Base-by-base conservation (phyloP, 768 basidiomycete genomes). In the Xerocomus spinulosus region DNA sequence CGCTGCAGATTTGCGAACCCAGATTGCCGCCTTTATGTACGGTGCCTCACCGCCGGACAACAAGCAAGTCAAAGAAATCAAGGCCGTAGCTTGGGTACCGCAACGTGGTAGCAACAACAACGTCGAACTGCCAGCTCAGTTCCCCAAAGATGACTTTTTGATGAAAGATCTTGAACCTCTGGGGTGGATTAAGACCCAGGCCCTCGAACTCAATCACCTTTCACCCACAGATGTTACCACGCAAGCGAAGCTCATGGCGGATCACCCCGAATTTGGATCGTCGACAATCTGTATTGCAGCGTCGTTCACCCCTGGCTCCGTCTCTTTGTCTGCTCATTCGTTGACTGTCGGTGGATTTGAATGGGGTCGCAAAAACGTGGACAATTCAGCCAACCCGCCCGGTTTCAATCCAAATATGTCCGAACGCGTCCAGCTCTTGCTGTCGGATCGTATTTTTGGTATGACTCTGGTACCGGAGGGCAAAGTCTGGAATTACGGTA, bases 391-490 rank as follows among this genome's bases (percentile, higher is more conserved):
- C 30, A 92, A 90, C 63, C 91, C 92, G 50, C 73, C 83, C 1
- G 92, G 95, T 34, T 99, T 95, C 75, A 98, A 95, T 68, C 91
- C 93, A n/a, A 90, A 89, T 56, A 97, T 97, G 95, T 95, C 92
- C 2, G 94, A 95, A 65, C 84, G 92, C 20, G 92, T 96, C 20
- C 89, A 92, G 67, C 76, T 98, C 26, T 74, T 98, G 49, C 73
- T 98, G 20, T 97, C 94, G 15, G 96, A 99, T 63, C 87, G 95
- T 53, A 85, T 99, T 55, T 78, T 98, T 14, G 96, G 94, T 20
- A 93, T 94, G 83, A 95, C 92, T 0, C 73, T 98, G 8, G 92
- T 95, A 15, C 93, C 90, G 1, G 93, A 88, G 66, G 96, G 95
- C 55, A 83, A 83, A 46, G 83, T 96, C 28, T 98, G 96, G 96